phyloP scores from a whole-genome alignment of 2,329 filamentous ascomycete genomes.

The Sporothrix pseudoabietina region DNA sequence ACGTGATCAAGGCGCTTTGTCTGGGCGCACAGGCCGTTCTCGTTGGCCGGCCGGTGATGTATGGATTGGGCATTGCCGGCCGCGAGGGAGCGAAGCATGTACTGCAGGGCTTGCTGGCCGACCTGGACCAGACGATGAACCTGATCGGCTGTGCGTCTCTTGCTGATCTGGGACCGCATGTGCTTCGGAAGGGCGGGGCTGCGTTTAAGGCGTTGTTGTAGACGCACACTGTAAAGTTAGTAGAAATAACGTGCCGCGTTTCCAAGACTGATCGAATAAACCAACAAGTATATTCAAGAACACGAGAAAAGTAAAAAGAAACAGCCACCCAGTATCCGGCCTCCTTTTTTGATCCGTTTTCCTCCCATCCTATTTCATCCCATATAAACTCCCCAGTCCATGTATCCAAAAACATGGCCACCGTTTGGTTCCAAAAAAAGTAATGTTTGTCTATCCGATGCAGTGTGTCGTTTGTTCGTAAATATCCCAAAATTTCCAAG shows the following conservation, averaged over 20 bases:
- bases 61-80: slow-evolving; percentile 59
- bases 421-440: background rate
- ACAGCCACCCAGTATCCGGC: background rate
- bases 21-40: slow-evolving; percentile 60
- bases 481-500: background rate
- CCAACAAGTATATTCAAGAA: background rate
- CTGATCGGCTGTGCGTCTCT: slow-evolving; percentile 54
- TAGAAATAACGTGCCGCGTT: background rate
- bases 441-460: background rate
- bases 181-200: slow-evolving; percentile 38
- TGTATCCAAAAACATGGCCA: background rate
- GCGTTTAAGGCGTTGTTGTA: slow-evolving; percentile 25
- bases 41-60: slow-evolving; percentile 60
- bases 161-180: slow-evolving; percentile 42
- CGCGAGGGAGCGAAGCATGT: slow-evolving; percentile 57
- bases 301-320: slow-evolving; percentile 6
- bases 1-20: slow-evolving; percentile 60
- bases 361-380: background rate
- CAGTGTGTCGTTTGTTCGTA: slow-evolving; percentile 1
- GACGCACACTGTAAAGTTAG: background rate
- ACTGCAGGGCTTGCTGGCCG: slow-evolving; percentile 53
- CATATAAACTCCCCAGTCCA: background rate
- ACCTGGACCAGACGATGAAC: slow-evolving; percentile 59
- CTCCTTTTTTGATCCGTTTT: slow-evolving; percentile 1
- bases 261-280: background rate